Conservation (phyloP, 2,329 filamentous ascomycete genomes). For the Penicillium sclerotigenum region DNA sequence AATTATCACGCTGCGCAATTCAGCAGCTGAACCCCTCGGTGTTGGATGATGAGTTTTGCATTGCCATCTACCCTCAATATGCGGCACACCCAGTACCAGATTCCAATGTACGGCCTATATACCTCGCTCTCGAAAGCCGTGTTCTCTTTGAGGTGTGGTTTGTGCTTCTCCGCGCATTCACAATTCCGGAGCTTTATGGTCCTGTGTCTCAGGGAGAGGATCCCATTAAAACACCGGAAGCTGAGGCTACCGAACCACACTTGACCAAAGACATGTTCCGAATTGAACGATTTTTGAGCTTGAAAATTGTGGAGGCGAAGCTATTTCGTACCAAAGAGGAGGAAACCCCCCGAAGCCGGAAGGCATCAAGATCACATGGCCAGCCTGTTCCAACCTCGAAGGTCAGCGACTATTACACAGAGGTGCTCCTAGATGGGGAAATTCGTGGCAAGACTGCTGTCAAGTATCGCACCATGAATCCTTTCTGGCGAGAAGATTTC, state of each 20-base stretch:
- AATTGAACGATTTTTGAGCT: slow-evolving; percentile 59
- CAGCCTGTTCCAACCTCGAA: slow-evolving; percentile 26
- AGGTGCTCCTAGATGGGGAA: slow-evolving; percentile 49
- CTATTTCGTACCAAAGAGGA: slow-evolving; percentile 42
- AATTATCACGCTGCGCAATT: slow-evolving; percentile 83
- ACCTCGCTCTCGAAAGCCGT: slow-evolving; percentile 79
- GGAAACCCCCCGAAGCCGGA: slow-evolving; percentile 32
- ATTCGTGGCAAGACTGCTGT: slow-evolving; percentile 49
- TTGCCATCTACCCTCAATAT: slow-evolving; percentile 94
- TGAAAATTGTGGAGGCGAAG: slow-evolving; percentile 62
- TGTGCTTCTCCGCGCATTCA: slow-evolving; percentile 83
- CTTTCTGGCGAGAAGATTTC: slow-evolving; percentile 52
- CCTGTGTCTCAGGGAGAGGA: slow-evolving; percentile 56
- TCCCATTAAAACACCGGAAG: slow-evolving; percentile 33
- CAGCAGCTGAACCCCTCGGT: slow-evolving; percentile 89
- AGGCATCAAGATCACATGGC: slow-evolving; percentile 32
- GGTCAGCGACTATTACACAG: slow-evolving; percentile 47
- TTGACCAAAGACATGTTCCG: slow-evolving; percentile 61
- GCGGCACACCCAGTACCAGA: slow-evolving; percentile 69
- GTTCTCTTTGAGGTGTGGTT: slow-evolving; percentile 98
- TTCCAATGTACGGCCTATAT: slow-evolving; percentile 80
- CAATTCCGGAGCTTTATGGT: slow-evolving; percentile 85
- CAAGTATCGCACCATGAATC: slow-evolving; percentile 45
- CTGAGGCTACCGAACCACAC: slow-evolving; percentile 27
- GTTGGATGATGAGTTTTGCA: slow-evolving; percentile 86